phyloP scores from a whole-genome alignment of 179 eudicot species.

The Pouteria campechiana region DNA sequence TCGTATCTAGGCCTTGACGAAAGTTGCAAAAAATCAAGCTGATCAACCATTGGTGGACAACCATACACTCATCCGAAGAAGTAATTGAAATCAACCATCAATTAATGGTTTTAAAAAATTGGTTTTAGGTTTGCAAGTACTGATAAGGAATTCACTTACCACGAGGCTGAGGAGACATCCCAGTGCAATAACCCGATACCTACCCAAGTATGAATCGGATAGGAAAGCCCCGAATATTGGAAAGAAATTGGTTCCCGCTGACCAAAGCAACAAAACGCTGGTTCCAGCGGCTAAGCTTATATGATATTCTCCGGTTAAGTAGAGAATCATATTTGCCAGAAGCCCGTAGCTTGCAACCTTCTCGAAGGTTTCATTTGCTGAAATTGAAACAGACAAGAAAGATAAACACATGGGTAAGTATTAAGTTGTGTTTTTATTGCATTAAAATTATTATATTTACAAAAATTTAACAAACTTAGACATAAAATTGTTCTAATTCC shows the following conservation, averaged over 20 bases:
- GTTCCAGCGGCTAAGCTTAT: conserved; percentile 45
- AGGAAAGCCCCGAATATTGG: conserved; percentile 75
- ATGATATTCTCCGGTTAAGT: conserved; percentile 54
- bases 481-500: too few relatives aligned
- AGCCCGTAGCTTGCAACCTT: conserved; percentile 84
- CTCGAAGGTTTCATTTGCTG: conserved; percentile 88
- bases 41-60: too few relatives aligned
- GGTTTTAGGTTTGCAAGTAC: too few relatives aligned
- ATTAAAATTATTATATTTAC: too few relatives aligned
- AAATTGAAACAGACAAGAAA: not conserved
- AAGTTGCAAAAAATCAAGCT: too few relatives aligned
- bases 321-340: conserved; percentile 67
- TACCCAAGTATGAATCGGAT: conserved; percentile 76
- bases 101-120: too few relatives aligned
- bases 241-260: conserved; percentile 68
- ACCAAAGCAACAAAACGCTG: conserved; percentile 50
- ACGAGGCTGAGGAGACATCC: conserved; percentile 52
- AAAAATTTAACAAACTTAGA: too few relatives aligned
- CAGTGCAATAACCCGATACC: conserved; percentile 65
- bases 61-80: too few relatives aligned
- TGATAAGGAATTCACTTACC: conserved; percentile 23
- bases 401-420: too few relatives aligned
- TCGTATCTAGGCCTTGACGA: too few relatives aligned
- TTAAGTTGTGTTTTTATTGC: too few relatives aligned
- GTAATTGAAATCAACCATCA: too few relatives aligned